Base-by-base conservation (phyloP, 768 basidiomycete genomes). In the Trametes villosa region DNA sequence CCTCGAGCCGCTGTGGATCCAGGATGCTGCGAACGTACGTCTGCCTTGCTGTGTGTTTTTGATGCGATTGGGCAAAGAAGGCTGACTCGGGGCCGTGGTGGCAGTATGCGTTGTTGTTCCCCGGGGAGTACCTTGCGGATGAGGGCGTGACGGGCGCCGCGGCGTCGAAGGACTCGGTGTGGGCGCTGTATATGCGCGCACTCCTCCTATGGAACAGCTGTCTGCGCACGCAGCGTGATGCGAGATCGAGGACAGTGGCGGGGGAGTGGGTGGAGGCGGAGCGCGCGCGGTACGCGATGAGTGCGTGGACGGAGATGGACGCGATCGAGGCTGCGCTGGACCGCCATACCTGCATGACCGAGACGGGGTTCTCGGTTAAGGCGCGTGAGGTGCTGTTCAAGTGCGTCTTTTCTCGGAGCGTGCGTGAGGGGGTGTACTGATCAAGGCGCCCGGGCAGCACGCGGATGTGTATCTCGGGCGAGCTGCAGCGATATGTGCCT, bases 321-420 rank as follows among this genome's bases (percentile, higher is more conserved):
- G 76, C 71, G 9, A 81, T 91, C 29, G 89, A 91, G 68, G 72
- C 76, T 27, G 82, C 84, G 24, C 71, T 91, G 56, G 79, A 88
- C 65, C 72, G 72, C 22, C 90, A 91, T 67, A 84, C 81, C 0
- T 92, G 90, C 69, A 75, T 75, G 15, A 77, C 88, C 41, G 89
- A 91, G 72, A 76, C 83, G 62, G 79, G 86, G 11, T 89, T 82
- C 65, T 76, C 91, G 22, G 89, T 82, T 65, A 82, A 85, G 53
- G 88, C 85, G 40, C 78, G 88, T 42, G 91, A 91, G 65, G 88
- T 83, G 65, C 76, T 91, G 26, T 91, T 90, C 77, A 89, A 89
- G 90, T 89, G 69, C 72, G 87, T 74, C 12, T 17, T 34, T 24
- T 22, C 13, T 18, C 12, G 41, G 24, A 20, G 36, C 18, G 38